Evolutionary conservation across 2,329 filamentous ascomycete species (phyloP), one percentile per base, ranked within the genome.

Genomic region (Scedosporium boydii): DNA sequence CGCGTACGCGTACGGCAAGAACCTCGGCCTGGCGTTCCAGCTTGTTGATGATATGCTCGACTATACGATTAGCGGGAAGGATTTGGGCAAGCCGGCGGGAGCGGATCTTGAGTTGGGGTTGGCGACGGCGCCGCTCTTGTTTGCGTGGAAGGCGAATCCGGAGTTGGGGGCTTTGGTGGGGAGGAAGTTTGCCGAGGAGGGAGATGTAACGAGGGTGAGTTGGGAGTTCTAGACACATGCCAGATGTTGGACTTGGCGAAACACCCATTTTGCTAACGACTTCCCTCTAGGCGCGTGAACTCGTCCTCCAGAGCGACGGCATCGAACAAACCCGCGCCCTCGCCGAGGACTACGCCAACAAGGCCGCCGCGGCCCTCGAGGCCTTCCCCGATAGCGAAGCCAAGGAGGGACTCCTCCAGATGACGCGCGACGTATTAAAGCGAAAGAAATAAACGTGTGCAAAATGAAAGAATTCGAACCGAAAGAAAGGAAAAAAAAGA

Each of bases 41-140:
- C 82, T 99, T 9, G 93, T 99, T 16, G 95, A 99, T 72, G 95
- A 99, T 73, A 90, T 99, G 89, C 81, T 99, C 69, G 95, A 99
- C 75, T 99, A 98, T 74, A 98, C 95, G 0, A 85, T 91, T 65
- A 91, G 84, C 62, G 91, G 87, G 51, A 82, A 85, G 64, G 92
- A 97, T 73, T 78, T 99, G 51, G 95, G 95, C 26, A 99, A 99
- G 77, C 95, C 95, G 2, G 91, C 93, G 4, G 95, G 93, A 48
- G 95, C 95, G 34, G 95, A 99, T 75, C 76, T 99, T 65, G 91
- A 98, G 76, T 79, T 99, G 34, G 95, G 95, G 4, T 82, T 99
- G 63, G 95, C 95, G 53, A 99, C 95, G 12, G 95, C 95, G 12
- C 95, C 95, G 16, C 77, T 99, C 66, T 78, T 99, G 51, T 99